Conservation (phyloP, 768 basidiomycete species). For the Pilatotrama ljubarskyi region DNA sequence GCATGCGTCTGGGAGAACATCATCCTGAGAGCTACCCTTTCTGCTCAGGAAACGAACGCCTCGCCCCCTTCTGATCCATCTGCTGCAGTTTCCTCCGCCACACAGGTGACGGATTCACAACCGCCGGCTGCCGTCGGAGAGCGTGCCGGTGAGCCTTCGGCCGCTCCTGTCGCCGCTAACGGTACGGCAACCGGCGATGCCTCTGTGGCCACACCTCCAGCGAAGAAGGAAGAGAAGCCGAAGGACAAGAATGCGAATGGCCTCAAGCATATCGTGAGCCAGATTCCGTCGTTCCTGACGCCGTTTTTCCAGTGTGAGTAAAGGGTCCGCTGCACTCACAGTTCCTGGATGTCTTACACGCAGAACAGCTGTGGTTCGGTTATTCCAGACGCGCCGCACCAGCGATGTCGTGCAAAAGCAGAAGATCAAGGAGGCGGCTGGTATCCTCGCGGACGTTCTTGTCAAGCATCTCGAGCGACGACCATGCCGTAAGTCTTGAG, state of each 20-base stretch:
- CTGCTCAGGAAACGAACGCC: slow-evolving; percentile 23
- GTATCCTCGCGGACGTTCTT: slow-evolving; percentile 70
- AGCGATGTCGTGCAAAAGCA: slow-evolving; percentile 74
- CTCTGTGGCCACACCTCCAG: slow-evolving; percentile 23
- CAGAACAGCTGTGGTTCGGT: slow-evolving; percentile 75
- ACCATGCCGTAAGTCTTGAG: slow-evolving; percentile 47
- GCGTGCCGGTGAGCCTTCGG: slow-evolving; percentile 12
- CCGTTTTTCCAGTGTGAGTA: slow-evolving; percentile 85
- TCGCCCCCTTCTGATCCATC: slow-evolving; percentile 7
- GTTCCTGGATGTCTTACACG: background rate
- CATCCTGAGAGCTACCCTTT: slow-evolving; percentile 61
- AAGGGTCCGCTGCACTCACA: background rate
- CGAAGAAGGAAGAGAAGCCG: slow-evolving; percentile 44
- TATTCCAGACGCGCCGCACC: slow-evolving; percentile 81
- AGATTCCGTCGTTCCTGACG: slow-evolving; percentile 70
- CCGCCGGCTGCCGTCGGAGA: slow-evolving; percentile 33
- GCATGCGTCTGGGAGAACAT: slow-evolving; percentile 88
- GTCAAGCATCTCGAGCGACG: slow-evolving; percentile 63
- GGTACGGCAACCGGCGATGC: slow-evolving; percentile 26
- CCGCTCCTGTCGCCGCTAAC: slow-evolving; percentile 33
- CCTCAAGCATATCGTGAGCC: slow-evolving; percentile 76
- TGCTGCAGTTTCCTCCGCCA: background rate
- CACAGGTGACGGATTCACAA: background rate
- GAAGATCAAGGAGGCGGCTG: slow-evolving; percentile 71
- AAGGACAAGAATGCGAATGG: slow-evolving; percentile 70